Evolutionary conservation across 208 protist species (phyloP).

Genomic region (Leishmania tropica): DNA sequence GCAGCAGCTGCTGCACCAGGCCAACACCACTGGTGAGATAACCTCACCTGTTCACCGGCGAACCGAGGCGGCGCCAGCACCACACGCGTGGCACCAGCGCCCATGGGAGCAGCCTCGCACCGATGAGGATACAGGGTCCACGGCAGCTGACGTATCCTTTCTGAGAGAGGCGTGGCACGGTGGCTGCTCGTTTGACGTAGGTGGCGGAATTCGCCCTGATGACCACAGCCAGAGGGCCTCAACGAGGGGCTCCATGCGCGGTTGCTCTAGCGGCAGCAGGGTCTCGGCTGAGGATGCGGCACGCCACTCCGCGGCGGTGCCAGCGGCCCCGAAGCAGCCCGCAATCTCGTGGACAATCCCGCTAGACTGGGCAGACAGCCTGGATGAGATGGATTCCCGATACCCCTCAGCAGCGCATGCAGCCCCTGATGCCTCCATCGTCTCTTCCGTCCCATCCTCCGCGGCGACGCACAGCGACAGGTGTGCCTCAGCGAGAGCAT

Average conservation of each 20-base stretch:
- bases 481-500: not conserved
- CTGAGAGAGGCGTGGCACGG: slow-evolving; percentile 4
- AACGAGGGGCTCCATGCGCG: not conserved
- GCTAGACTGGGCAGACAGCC: not conserved
- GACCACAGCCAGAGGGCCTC: not conserved
- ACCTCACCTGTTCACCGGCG: not conserved
- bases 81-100: slow-evolving; percentile 6
- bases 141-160: not conserved
- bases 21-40: not conserved
- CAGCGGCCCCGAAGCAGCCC: not conserved
- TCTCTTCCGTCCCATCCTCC: not conserved
- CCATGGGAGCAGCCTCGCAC: not conserved
- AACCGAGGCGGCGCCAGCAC: not conserved
- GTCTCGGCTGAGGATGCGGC: not conserved
- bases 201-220: not conserved
- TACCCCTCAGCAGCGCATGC: not conserved
- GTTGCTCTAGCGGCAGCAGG: not conserved
- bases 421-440: not conserved
- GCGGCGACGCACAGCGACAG: not conserved
- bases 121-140: not conserved
- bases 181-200: not conserved
- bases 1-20: not conserved
- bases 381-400: not conserved
- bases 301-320: not conserved
- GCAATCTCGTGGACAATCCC: slow-evolving; percentile 28